Conservation (phyloP, 495 filamentous ascomycete genomes). For the Xylaria acuta region DNA sequence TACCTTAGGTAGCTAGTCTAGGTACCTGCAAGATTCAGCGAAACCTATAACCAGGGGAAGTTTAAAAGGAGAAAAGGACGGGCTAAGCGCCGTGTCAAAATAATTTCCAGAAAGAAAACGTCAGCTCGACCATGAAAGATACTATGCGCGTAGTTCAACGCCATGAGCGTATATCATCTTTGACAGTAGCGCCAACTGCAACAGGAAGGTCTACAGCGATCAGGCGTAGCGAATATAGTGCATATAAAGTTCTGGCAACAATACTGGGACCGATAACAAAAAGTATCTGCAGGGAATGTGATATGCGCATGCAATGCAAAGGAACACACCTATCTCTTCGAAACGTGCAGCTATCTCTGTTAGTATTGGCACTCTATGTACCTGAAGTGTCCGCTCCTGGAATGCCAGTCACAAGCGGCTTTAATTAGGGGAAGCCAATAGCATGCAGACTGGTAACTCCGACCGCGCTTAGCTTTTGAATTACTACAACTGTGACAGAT, state of each 20-base stretch:
- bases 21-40: too few relatives aligned
- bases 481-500: constrained; percentile 16
- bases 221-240: not conserved
- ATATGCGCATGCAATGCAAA: constrained; percentile 3
- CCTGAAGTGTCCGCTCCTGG: not conserved
- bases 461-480: constrained; percentile 4
- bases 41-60: not conserved
- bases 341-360: constrained; percentile 8
- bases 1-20: not conserved
- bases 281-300: constrained; percentile 8
- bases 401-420: not conserved
- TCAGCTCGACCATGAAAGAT: not conserved
- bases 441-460: constrained; percentile 2
- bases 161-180: not conserved
- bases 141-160: not conserved
- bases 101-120: not conserved
- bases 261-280: not conserved
- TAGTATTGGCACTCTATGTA: not conserved
- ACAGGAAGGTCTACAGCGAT: constrained; percentile 17
- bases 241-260: not conserved
- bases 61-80: not conserved
- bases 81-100: not conserved
- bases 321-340: not conserved
- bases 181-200: constrained; percentile 4
- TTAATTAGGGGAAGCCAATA: not conserved